A percentile compares a stretch with the other conserved stretches of the same genome.
Evolutionary conservation across 2,329 filamentous ascomycete genomes (phyloP).

Genomic region (Trichoderma sp.): DNA sequence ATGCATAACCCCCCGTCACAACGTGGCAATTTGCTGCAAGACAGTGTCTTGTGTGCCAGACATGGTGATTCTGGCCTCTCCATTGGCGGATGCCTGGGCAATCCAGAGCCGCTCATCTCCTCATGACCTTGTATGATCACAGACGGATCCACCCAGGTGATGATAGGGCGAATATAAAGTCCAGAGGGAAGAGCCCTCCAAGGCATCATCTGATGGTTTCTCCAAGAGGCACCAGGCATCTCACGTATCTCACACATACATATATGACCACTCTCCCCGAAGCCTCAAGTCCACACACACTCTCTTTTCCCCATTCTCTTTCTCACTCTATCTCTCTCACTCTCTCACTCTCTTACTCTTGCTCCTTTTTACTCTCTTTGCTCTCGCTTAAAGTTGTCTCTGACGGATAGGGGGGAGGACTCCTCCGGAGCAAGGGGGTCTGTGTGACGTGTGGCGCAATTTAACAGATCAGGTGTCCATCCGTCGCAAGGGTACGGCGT

Average conservation of each 20-base stretch:
- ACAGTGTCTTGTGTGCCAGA: conserved; percentile 4
- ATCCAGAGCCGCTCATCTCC: background rate
- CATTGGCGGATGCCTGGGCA: background rate
- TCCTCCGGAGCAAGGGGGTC: background rate
- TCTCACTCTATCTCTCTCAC: background rate
- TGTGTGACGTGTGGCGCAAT: background rate
- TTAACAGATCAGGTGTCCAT: background rate
- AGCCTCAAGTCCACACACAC: background rate
- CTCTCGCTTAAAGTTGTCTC: background rate
- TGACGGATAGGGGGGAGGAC: background rate
- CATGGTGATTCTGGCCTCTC: background rate
- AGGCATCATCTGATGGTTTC: background rate
- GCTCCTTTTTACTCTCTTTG: too few relatives aligned
- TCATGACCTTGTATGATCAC: background rate
- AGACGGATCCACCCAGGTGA: background rate
- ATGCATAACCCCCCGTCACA: background rate
- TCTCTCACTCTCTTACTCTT: background rate
- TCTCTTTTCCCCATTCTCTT: background rate
- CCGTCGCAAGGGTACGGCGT: background rate
- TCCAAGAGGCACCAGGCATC: background rate
- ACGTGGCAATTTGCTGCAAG: background rate
- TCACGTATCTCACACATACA: background rate
- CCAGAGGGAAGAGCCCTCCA: background rate
- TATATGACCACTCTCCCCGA: too few relatives aligned
- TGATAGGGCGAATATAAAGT: background rate